Percentiles rank a stretch among this genome's conserved stretches.
Conservation (phyloP, 371 early-diverging fungal genomes). For the Syncephalastrum contaminatum region DNA sequence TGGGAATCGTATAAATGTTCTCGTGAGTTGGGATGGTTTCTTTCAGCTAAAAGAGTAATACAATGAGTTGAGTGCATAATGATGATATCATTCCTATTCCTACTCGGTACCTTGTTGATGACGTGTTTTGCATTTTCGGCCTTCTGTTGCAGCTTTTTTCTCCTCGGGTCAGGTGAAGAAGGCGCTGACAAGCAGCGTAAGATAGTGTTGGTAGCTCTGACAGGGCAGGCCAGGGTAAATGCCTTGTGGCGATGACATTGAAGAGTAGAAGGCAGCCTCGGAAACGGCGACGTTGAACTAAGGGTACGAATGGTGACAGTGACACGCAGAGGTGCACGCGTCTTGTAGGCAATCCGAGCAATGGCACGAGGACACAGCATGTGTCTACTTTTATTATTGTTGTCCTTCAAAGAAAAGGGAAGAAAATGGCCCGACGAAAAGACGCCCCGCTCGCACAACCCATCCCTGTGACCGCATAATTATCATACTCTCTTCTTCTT, state of each 20-base stretch:
- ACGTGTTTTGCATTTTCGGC: slow-evolving; percentile 44
- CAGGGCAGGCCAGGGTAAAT: neutral
- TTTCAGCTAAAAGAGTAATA: slow-evolving; percentile 17
- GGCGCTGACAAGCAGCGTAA: too few species aligned
- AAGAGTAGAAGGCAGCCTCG: slow-evolving; percentile 3
- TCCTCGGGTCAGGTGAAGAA: too few species aligned
- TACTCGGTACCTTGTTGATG: slow-evolving; percentile 25
- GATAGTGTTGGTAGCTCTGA: too few species aligned
- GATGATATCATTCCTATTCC: neutral
- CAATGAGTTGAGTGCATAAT: slow-evolving; percentile 1
- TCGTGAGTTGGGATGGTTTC: slow-evolving; percentile 50
- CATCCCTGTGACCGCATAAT: slow-evolving; percentile 3
- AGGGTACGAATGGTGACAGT: neutral
- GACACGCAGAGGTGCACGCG: slow-evolving; percentile 1
- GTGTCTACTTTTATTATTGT: neutral
- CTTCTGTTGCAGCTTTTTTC: slow-evolving; percentile 18
- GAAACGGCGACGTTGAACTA: neutral
- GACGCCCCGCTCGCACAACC: slow-evolving; percentile 4
- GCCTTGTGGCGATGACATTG: neutral
- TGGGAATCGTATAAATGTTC: slow-evolving; percentile 89
- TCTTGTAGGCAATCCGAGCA: neutral
- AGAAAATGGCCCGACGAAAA: slow-evolving; percentile 1
- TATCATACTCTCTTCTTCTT: neutral
- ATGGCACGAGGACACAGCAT: slow-evolving; percentile 1
- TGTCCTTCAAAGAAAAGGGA: neutral